These are phyloP conservation scores for Adansonia digitata DNA, from an alignment of 345 rosid genomes.

Conservation along the genomic window DNA sequence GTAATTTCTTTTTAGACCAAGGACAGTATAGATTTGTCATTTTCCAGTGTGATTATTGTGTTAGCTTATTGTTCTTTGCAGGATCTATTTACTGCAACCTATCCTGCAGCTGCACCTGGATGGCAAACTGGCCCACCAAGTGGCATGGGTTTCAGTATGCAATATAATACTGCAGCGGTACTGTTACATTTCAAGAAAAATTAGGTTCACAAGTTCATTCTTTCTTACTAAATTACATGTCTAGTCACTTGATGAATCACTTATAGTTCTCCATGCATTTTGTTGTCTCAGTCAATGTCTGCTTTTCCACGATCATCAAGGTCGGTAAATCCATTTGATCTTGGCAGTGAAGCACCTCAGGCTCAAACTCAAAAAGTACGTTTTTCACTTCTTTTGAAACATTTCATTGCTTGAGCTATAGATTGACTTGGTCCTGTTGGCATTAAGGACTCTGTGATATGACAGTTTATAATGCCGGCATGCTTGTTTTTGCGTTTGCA, in stretches of 20 bases:
- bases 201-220: constrained; percentile 4
- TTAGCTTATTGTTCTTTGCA: constrained; percentile 28
- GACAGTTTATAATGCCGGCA: not conserved
- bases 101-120: constrained; percentile 49
- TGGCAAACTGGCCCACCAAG: constrained; percentile 72
- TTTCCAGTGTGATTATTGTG: not conserved
- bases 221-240: constrained; percentile 1
- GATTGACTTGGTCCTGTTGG: not conserved
- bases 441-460: not conserved
- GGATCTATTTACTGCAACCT: constrained; percentile 71
- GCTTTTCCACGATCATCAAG: constrained; percentile 42
- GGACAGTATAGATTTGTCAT: not conserved
- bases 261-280: constrained; percentile 11
- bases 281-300: constrained; percentile 47
- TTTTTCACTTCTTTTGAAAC: constrained; percentile 17
- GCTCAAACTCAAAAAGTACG: constrained; percentile 58
- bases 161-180: constrained; percentile 58
- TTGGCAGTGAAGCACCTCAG: constrained; percentile 38
- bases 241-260: not conserved
- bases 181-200: constrained; percentile 12
- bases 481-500: not conserved
- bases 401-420: not conserved
- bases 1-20: constrained; percentile 32
- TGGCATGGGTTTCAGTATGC: constrained; percentile 60
- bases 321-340: constrained; percentile 88